Base-by-base conservation (phyloP, 345 rosid genomes). In the Citrus inodora region DNA sequence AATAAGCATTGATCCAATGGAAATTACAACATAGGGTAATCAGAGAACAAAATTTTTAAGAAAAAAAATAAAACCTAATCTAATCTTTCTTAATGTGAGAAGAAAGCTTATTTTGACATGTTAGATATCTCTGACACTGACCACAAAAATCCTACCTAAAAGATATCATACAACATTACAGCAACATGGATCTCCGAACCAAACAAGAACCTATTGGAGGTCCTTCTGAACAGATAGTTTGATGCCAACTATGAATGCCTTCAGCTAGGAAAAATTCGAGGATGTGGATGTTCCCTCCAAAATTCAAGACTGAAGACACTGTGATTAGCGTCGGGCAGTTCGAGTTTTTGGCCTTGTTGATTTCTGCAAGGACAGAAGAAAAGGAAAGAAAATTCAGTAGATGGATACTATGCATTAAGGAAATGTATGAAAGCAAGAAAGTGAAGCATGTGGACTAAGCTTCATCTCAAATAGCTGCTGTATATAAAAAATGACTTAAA, bases 291-390 rank as follows among this genome's bases (percentile, higher is more conserved):
- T 67, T 53, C 71, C 46, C 42, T 35, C 46, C 24, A 25, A 9
- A 71, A 28, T 70, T 62, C 73, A 72, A 13, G 72, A 67, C 28
- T 48, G 69, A 78, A 51, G 79, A 75, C 67, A 28, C 56, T 7
- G 73, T 17, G 78, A 80, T 80, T 89, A 95, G 71, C 98, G 95
- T 10, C 97, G 92, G 28, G 91, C 42, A 68, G 89, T 85, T 83
- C 99, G 91, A 61, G 94, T 84, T 80, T 91, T 95, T 46, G 94
- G 93, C 88, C 94, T 91, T 38, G 93, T 73, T 76, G 93, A 83
- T 85, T 89, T 95, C 99, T 95, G 89, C 85, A 80, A 78, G 22
- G 22, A 67, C 28, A 81, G 32, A 75, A 37, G 48, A 75, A 74
- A 71, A 6, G 37, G 74, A 68, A 25, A 61, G 33, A 58, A 28